Evolutionary conservation across 129 eudicot genomes (phyloP), one percentile per base, ranked within the genome.

Genomic region (Helichrysum umbraculigerum): DNA sequence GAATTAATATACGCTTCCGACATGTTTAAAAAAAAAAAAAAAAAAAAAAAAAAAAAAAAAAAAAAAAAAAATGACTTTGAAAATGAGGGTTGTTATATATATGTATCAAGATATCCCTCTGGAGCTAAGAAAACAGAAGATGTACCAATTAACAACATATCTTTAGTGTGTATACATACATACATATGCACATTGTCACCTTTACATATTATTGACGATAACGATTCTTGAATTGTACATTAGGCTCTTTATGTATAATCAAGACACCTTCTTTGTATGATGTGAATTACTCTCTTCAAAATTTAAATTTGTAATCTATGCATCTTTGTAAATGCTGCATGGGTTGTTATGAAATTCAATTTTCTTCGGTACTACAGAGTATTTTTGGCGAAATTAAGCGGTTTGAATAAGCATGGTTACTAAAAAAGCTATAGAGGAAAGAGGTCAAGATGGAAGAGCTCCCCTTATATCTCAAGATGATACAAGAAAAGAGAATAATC

Each of bases 371-470:
- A 51, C 15, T 16, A 50, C 72, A 33, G 42, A 63, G 73, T 16
- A 59, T 68, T 39, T 68, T 51, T 35, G 20, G 59, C 4, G 19
- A 76, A 12, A 69, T 33, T 28, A 32, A 39, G 20, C 0, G 22
- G 41, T 47, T 21, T 6, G 66, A 64, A 67, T 21, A 44, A 81
- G 16, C 22, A 79, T 79, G 87, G 82, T 47, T 47, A 72, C n/a
- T 5, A 76, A 54, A 30, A 75, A 63, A 68, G 85, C 81, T 28
- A 52, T 33, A 28, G 83, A 72, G 34, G 47, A 74, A 14, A 72
- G 71, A n/a, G 35, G 50, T 22, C 81, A 81, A 78, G 85, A 74
- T 61, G 85, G 32, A 42, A 80, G 68, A 64, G 87, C 35, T 72
- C 79, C 87, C 22, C 78, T 86, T 54, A 21, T 86, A 63, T 70